These are phyloP conservation scores for Malus hybrid DNA, from an alignment of 331 rosid species.

Conservation along the genomic window DNA sequence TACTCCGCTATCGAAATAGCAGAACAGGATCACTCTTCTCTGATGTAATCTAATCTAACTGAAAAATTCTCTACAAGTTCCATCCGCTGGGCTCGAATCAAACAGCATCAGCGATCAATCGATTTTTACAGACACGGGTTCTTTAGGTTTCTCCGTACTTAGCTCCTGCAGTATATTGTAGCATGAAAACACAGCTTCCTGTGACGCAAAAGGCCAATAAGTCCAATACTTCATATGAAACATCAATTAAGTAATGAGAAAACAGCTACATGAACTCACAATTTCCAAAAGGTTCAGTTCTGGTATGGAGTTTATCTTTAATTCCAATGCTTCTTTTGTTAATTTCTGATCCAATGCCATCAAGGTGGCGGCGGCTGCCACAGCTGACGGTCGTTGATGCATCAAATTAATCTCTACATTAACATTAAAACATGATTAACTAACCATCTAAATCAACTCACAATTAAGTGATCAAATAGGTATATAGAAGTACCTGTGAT, in stretches of 20 bases:
- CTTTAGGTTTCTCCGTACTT: conserved; percentile 17
- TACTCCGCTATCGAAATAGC: no score
- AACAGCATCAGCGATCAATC: neutral
- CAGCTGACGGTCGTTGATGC: conserved; percentile 55
- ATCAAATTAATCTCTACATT: conserved; percentile 52
- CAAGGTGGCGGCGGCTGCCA: conserved; percentile 72
- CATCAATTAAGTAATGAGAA: neutral
- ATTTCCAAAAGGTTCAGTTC: conserved; percentile 27
- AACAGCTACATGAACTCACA: conserved; percentile 35
- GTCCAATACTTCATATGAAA: neutral
- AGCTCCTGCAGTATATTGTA: conserved; percentile 36
- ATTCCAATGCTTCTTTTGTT: conserved; percentile 36
- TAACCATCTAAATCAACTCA: neutral
- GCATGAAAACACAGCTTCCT: conserved; percentile 50
- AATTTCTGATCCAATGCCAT: conserved; percentile 44
- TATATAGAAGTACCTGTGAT: conserved; percentile 37
- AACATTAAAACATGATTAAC: neutral
- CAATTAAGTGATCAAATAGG: neutral
- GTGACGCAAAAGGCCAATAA: neutral
- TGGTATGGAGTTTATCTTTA: conserved; percentile 48
- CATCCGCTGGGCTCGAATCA: neutral
- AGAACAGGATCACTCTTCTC: conserved; percentile 27
- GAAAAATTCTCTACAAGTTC: neutral
- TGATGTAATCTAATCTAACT: neutral
- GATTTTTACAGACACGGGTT: neutral